phyloP scores from a whole-genome alignment of 352 stramenopile species.

The Pelagophyceae sp. region DNA sequence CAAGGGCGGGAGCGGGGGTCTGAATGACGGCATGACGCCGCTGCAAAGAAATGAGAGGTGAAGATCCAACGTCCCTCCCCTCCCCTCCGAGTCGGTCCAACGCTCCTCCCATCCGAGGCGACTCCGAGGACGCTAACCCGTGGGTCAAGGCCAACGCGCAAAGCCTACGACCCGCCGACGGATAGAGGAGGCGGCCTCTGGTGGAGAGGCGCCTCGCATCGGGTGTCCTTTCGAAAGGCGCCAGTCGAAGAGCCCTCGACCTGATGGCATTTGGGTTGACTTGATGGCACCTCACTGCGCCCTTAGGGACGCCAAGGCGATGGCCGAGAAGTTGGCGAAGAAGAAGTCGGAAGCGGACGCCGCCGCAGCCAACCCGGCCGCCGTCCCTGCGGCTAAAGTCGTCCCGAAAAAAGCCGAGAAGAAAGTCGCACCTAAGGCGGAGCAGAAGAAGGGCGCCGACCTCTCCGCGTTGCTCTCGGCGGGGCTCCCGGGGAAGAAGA shows the following conservation, averaged over 20 bases:
- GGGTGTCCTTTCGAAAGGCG: too few relatives aligned
- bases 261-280: too few relatives aligned
- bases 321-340: conserved; percentile 7
- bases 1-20: not conserved
- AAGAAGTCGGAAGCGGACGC: not conserved
- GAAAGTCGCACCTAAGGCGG: not conserved
- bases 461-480: not conserved
- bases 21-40: conserved; percentile 4
- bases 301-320: not conserved
- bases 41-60: conserved; percentile 4
- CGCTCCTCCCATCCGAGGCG: too few relatives aligned
- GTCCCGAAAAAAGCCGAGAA: not conserved
- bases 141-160: too few relatives aligned
- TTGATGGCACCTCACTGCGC: too few relatives aligned
- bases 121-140: too few relatives aligned
- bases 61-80: not conserved
- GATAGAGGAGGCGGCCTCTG: too few relatives aligned
- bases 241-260: too few relatives aligned
- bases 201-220: too few relatives aligned
- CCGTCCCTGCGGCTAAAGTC: not conserved
- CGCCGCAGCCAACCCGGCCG: not conserved
- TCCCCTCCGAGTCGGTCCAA: too few relatives aligned
- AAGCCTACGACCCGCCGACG: too few relatives aligned
- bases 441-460: conserved; percentile 7
- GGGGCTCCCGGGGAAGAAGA: conserved; percentile 10